These are phyloP conservation scores for Botrytis fabae DNA, from an alignment of 2,329 filamentous ascomycete species.

Conservation along the genomic window DNA sequence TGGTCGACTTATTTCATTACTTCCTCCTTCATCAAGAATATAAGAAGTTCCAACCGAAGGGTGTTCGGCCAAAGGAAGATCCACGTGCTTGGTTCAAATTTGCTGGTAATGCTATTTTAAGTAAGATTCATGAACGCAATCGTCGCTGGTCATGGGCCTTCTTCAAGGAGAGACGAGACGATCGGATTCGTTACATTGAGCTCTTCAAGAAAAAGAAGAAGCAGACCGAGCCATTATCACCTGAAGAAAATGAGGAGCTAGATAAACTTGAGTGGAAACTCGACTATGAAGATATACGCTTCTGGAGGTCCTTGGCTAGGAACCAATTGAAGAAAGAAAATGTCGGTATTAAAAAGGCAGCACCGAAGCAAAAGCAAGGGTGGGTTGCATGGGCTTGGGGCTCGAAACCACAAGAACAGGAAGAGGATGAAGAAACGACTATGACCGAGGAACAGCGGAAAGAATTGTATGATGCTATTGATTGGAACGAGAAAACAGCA, in stretches of 20 bases:
- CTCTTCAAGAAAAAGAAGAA: conserved; percentile 90
- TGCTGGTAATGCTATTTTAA: conserved; percentile 82
- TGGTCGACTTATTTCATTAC: conserved; percentile 97
- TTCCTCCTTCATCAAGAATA: conserved; percentile 98
- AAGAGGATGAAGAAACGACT: conserved; percentile 72
- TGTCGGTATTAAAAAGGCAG: conserved; percentile 75
- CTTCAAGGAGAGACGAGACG: conserved; percentile 88
- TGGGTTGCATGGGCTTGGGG: conserved; percentile 96
- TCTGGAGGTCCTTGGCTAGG: conserved; percentile 92
- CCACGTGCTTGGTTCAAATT: conserved; percentile 91
- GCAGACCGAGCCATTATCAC: conserved; percentile 64
- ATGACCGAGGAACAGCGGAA: conserved; percentile 96
- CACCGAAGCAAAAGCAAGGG: conserved; percentile 67
- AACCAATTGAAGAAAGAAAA: conserved; percentile 97
- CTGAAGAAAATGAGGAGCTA: conserved; percentile 71
- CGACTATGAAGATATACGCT: conserved; percentile 90
- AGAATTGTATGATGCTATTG: conserved; percentile 95
- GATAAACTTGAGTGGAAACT: conserved; percentile 81
- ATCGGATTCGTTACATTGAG: conserved; percentile 84
- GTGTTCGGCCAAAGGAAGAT: conserved; percentile 78
- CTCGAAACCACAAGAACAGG: conserved; percentile 60
- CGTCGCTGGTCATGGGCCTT: conserved; percentile 94
- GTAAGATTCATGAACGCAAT: conserved; percentile 94
- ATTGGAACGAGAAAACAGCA: conserved; percentile 95
- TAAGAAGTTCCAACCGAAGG: conserved; percentile 86